Percentiles rank a stretch among this genome's conserved stretches.
phyloP scores from a whole-genome alignment of 129 eudicot genomes.

The Deinandra increscens region DNA sequence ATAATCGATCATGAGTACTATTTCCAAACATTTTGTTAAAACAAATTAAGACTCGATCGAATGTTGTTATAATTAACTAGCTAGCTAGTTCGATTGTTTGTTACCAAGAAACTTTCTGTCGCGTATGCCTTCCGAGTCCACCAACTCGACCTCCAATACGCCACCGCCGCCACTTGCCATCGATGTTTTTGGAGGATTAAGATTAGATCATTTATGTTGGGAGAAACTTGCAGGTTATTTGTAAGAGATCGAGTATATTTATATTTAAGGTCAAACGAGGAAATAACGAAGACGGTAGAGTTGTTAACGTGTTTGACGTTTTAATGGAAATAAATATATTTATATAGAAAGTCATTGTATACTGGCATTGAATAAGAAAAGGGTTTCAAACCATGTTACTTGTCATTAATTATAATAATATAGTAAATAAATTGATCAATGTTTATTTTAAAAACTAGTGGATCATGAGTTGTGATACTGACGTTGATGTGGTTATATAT shows the following conservation, averaged over 20 bases:
- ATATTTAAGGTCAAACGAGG: conserved; percentile 17
- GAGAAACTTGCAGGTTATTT: conserved; percentile 6
- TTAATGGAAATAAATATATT: too few relatives aligned
- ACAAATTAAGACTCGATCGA: too few relatives aligned
- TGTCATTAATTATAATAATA: too few relatives aligned
- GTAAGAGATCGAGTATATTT: too few relatives aligned
- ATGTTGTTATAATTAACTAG: too few relatives aligned
- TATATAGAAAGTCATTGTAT: conserved; percentile 25
- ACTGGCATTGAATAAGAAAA: conserved; percentile 21
- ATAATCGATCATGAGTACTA: neutral
- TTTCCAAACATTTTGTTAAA: neutral
- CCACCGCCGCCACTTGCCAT: conserved; percentile 34
- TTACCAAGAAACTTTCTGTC: conserved; percentile 30
- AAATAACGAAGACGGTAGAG: conserved; percentile 28
- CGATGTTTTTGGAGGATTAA: neutral
- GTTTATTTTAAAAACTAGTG: too few relatives aligned
- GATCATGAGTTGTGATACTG: too few relatives aligned
- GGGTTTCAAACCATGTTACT: too few relatives aligned
- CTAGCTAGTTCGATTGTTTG: neutral
- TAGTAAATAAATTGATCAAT: too few relatives aligned
- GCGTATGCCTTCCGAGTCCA: conserved; percentile 39
- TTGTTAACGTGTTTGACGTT: conserved; percentile 31
- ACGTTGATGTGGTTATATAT: too few relatives aligned
- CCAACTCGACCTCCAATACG: conserved; percentile 29
- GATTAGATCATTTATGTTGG: neutral